phyloP scores from a whole-genome alignment of 208 protist species.

The Leishmania mexicana region DNA sequence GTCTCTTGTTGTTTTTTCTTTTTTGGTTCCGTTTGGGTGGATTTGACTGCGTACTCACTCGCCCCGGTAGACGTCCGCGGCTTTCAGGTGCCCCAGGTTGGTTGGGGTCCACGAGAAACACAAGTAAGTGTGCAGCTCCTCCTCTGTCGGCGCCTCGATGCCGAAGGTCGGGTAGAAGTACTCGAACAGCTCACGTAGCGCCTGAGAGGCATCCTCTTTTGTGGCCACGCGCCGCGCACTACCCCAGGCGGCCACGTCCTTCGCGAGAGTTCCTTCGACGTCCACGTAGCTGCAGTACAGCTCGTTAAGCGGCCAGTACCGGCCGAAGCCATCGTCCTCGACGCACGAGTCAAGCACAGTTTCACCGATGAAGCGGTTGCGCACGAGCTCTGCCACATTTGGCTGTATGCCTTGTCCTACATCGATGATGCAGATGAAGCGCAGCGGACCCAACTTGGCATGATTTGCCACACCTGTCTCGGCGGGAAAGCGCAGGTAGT shows the following conservation, averaged over 20 bases:
- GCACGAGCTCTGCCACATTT: slow-evolving; percentile 45
- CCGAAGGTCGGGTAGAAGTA: slow-evolving; percentile 69
- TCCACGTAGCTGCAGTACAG: slow-evolving; percentile 83
- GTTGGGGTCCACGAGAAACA: slow-evolving; percentile 53
- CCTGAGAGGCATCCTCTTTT: slow-evolving; percentile 49
- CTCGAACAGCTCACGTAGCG: slow-evolving; percentile 62
- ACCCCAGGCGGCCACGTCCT: slow-evolving; percentile 57
- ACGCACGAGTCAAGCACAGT: slow-evolving; percentile 80
- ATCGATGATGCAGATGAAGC: slow-evolving; percentile 86
- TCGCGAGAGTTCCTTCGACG: slow-evolving; percentile 42
- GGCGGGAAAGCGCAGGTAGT: slow-evolving; percentile 74
- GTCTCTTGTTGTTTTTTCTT: background rate
- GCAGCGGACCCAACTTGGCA: slow-evolving; percentile 19
- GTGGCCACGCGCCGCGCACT: slow-evolving; percentile 42
- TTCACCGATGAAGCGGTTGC: slow-evolving; percentile 68
- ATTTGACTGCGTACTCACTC: background rate
- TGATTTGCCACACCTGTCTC: background rate
- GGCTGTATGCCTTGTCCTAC: slow-evolving; percentile 85
- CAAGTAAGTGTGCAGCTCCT: slow-evolving; percentile 44
- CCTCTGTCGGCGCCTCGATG: slow-evolving; percentile 35
- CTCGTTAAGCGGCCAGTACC: slow-evolving; percentile 83
- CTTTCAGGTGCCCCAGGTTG: slow-evolving; percentile 33
- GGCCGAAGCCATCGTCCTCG: slow-evolving; percentile 84
- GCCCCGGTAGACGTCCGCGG: slow-evolving; percentile 49
- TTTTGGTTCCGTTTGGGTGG: background rate